A percentile compares a stretch with the other conserved stretches of the same genome.
Evolutionary conservation across 2,329 filamentous ascomycete species (phyloP).

Genomic region (Hymenoscyphus fructigenus): DNA sequence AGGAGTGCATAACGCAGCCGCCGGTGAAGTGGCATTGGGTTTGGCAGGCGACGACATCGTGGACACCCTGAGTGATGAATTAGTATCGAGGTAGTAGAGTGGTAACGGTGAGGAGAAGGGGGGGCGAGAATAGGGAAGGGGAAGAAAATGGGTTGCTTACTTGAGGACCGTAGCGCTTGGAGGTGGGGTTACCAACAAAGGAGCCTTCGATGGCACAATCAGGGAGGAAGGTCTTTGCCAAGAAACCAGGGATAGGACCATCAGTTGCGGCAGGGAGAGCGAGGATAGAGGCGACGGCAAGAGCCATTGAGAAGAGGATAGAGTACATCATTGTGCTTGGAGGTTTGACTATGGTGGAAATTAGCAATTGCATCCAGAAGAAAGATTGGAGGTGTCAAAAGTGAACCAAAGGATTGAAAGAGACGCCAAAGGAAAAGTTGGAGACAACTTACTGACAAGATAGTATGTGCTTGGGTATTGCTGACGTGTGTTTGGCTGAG

Average conservation of each 20-base stretch:
- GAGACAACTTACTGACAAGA: neutral
- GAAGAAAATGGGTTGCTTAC: neutral
- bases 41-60: neutral
- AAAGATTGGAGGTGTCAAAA: neutral
- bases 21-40: neutral
- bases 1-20: constrained; percentile 6
- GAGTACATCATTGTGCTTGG: neutral
- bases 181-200: neutral
- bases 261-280: neutral
- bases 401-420: no score
- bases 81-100: neutral
- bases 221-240: neutral
- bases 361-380: neutral
- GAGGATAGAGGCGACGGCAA: neutral
- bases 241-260: neutral
- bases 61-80: neutral
- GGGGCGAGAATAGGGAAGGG: neutral
- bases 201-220: constrained; percentile 1
- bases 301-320: neutral
- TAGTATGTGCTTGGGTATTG: neutral
- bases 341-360: neutral
- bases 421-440: neutral
- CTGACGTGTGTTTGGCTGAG: neutral
- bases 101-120: neutral
- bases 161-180: constrained; percentile 1